phyloP scores from a whole-genome alignment of 1,139 yeast species.

The Lodderomyces beijingensis region DNA sequence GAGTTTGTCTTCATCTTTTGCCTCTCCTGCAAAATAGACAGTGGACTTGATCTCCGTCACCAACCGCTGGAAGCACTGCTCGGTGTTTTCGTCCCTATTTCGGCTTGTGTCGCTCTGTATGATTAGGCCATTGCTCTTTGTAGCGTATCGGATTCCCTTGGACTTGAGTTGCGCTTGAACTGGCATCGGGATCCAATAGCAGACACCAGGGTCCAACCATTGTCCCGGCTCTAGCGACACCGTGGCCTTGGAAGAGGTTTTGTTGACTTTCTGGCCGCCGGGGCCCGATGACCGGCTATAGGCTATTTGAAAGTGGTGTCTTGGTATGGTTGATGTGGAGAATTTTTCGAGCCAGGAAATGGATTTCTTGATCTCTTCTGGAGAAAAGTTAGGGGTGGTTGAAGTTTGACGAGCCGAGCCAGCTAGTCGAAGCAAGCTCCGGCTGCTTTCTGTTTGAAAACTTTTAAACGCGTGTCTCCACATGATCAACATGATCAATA shows the following conservation, averaged over 20 bases:
- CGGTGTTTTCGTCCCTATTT: slow-evolving; percentile 54
- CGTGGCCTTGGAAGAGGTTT: slow-evolving; percentile 76
- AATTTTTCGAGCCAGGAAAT: slow-evolving; percentile 44
- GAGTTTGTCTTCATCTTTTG: slow-evolving; percentile 41
- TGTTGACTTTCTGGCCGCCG: slow-evolving; percentile 94
- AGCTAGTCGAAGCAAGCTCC: too few species aligned
- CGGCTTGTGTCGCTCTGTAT: slow-evolving; percentile 62
- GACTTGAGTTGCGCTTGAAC: slow-evolving; percentile 41
- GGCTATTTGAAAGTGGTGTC: slow-evolving; percentile 43
- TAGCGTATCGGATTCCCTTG: slow-evolving; percentile 49
- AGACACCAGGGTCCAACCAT: slow-evolving; percentile 43
- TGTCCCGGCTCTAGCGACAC: slow-evolving; percentile 43
- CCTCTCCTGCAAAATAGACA: slow-evolving; percentile 49
- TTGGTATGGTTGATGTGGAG: slow-evolving; percentile 40
- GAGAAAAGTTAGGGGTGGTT: background rate
- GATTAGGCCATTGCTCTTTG: slow-evolving; percentile 53
- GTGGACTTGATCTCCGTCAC: slow-evolving; percentile 46
- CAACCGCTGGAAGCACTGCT: slow-evolving; percentile 58
- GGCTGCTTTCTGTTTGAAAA: background rate
- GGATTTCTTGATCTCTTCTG: slow-evolving; percentile 28
- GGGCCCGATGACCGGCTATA: slow-evolving; percentile 84
- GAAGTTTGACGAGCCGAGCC: too few species aligned
- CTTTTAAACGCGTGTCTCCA: too few species aligned
- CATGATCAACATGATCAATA: too few species aligned
- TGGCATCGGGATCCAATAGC: slow-evolving; percentile 61